Percentiles rank a stretch among this genome's conserved stretches.
phyloP scores from a whole-genome alignment of 176 grass and related monocot species.

The Canna indica region DNA sequence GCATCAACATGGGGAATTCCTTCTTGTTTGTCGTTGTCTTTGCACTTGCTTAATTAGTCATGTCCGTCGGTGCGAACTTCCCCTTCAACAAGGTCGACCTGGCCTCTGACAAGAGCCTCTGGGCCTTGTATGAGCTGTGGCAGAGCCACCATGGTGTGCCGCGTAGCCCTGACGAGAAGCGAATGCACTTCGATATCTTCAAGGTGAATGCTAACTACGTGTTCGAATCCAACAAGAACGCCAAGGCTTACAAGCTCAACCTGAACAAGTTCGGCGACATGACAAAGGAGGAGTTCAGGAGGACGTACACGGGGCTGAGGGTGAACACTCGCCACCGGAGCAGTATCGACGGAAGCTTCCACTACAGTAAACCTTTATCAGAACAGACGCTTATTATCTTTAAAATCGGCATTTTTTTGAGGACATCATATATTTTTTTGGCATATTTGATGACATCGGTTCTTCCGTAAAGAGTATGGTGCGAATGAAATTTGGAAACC shows the following conservation, averaged over 20 bases:
- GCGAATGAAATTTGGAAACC: too few relatives aligned
- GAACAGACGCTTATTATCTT: too few relatives aligned
- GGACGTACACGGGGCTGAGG: slow-evolving; percentile 38
- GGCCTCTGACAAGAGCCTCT: slow-evolving; percentile 42
- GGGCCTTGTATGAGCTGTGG: slow-evolving; percentile 50
- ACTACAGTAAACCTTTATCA: too few relatives aligned
- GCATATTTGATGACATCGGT: too few relatives aligned
- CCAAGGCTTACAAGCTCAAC: slow-evolving; percentile 41
- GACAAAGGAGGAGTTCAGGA: slow-evolving; percentile 56
- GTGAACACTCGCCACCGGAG: too few relatives aligned
- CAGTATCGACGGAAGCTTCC: too few relatives aligned
- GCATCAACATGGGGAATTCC: slow-evolving; percentile 12
- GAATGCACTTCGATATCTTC: slow-evolving; percentile 51
- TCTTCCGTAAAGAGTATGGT: too few relatives aligned
- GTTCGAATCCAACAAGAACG: slow-evolving; percentile 45
- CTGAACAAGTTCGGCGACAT: slow-evolving; percentile 87
- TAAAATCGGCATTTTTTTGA: too few relatives aligned
- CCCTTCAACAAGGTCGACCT: slow-evolving; percentile 45
- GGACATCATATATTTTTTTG: too few relatives aligned
- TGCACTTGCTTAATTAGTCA: not conserved
- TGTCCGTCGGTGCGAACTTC: not conserved
- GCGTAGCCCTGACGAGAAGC: not conserved
- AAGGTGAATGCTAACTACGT: slow-evolving; percentile 56
- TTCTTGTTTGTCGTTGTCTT: slow-evolving; percentile 6
- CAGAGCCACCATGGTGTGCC: slow-evolving; percentile 35